These are phyloP conservation scores for Diaporthe sp. DNA, from an alignment of 2,329 filamentous ascomycete genomes.

Conservation along the genomic window DNA sequence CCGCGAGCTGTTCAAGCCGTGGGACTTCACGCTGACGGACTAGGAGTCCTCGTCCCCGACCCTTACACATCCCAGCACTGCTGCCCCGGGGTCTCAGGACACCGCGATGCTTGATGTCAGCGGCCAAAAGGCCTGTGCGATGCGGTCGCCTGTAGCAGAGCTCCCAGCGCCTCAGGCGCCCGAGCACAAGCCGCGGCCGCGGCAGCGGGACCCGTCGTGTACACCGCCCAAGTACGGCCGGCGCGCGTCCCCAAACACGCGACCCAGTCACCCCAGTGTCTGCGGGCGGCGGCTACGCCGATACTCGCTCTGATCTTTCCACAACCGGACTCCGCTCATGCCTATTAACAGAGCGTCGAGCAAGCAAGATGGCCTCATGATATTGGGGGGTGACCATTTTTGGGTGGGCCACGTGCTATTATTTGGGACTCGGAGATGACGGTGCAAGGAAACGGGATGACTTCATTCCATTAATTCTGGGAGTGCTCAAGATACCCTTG, in stretches of 20 bases:
- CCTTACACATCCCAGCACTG: neutral
- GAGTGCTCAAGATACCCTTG: conserved; percentile 30
- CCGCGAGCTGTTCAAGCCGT: conserved; percentile 84
- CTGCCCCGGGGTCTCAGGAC: neutral
- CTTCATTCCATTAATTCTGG: conserved; percentile 7
- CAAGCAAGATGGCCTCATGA: neutral
- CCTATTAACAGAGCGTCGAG: neutral
- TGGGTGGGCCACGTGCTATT: conserved; percentile 10
- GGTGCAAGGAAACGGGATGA: neutral
- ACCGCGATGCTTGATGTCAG: conserved; percentile 2
- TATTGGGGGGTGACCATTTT: neutral
- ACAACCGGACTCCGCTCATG: neutral
- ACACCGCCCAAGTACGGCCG: neutral
- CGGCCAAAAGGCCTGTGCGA: neutral
- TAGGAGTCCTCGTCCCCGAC: conserved; percentile 35
- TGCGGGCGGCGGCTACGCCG: conserved; percentile 22
- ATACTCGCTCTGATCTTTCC: neutral
- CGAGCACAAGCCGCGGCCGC: neutral
- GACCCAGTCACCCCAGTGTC: conserved; percentile 27
- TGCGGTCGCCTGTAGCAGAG: neutral
- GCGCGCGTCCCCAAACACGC: neutral
- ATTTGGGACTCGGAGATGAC: conserved; percentile 11
- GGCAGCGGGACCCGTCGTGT: neutral
- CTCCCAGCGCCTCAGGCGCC: neutral
- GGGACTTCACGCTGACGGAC: conserved; percentile 79